phyloP scores from a whole-genome alignment of 805 yeast genomes.

The Starmerella apicola region DNA sequence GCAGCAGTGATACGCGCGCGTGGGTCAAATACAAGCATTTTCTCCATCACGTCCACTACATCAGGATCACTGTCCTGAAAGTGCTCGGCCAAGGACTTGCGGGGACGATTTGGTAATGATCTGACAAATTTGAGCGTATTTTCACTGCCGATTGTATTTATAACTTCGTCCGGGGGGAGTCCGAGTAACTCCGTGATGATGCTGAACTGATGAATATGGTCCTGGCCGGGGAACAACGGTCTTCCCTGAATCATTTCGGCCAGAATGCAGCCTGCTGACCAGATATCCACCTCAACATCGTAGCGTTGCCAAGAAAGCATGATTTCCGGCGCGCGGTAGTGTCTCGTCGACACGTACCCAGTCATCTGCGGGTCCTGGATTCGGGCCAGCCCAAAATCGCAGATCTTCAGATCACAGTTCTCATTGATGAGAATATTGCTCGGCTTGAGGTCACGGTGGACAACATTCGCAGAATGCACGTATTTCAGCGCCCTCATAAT shows the following conservation, averaged over 20 bases:
- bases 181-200: conserved; percentile 94
- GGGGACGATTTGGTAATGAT: conserved; percentile 83
- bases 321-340: conserved; percentile 95
- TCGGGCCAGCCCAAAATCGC: conserved; percentile 91
- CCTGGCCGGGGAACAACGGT: conserved; percentile 95
- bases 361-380: conserved; percentile 99
- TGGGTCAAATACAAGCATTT: conserved; percentile 92
- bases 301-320: conserved; percentile 98
- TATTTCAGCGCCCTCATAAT: conserved; percentile 77
- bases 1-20: conserved; percentile 87
- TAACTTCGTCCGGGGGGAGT: conserved; percentile 91
- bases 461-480: conserved; percentile 85
- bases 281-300: conserved; percentile 90
- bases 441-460: conserved; percentile 81
- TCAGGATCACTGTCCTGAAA: conserved; percentile 53
- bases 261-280: conserved; percentile 96
- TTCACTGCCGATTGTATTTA: conserved; percentile 89
- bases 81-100: conserved; percentile 74
- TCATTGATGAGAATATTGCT: conserved; percentile 70
- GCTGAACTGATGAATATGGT: conserved; percentile 95
- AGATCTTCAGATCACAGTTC: conserved; percentile 80
- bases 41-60: conserved; percentile 76
- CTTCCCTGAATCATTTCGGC: conserved; percentile 97
- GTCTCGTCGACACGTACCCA: conserved; percentile 90
- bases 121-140: conserved; percentile 89